A percentile compares a stretch with the other conserved stretches of the same genome.
phyloP scores from a whole-genome alignment of 1,284 basidiomycete species.

The Heterobasidion parviporum region DNA sequence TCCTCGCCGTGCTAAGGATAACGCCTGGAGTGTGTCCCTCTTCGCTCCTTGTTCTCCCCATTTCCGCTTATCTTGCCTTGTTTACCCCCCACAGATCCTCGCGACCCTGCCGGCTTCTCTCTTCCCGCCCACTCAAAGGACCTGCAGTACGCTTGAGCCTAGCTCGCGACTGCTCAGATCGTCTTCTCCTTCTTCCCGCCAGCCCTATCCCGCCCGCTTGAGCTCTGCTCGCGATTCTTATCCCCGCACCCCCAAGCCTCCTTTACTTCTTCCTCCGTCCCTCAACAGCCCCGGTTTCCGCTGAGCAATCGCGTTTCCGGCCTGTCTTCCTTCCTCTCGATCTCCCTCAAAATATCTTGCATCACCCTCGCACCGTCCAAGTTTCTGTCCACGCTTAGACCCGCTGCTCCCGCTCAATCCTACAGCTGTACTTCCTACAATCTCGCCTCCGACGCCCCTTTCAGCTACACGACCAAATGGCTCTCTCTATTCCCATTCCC shows the following conservation, averaged over 20 bases:
- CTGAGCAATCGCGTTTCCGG: constrained; percentile 50
- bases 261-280: constrained; percentile 16
- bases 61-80: constrained; percentile 2
- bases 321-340: constrained; percentile 8
- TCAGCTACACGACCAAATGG: constrained; percentile 28
- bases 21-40: constrained; percentile 58
- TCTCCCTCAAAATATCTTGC: constrained; percentile 1
- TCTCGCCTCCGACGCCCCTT: constrained; percentile 13
- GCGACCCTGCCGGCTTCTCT: constrained; percentile 88
- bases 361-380: neutral
- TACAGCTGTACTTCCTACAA: constrained; percentile 9
- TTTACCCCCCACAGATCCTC: constrained; percentile 52
- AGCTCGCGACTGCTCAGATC: constrained; percentile 41
- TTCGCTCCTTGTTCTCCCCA: constrained; percentile 4
- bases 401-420: constrained; percentile 10
- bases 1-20: constrained; percentile 71
- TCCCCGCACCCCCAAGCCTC: constrained; percentile 13
- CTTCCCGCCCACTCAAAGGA: constrained; percentile 31
- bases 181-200: neutral
- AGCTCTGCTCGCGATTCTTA: constrained; percentile 20
- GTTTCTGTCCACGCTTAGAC: neutral
- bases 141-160: constrained; percentile 58
- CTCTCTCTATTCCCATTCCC: constrained; percentile 43
- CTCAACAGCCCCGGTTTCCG: constrained; percentile 30
- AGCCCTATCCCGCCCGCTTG: constrained; percentile 2